These are phyloP conservation scores for Elsinoe ampelina DNA, from an alignment of 2,329 filamentous ascomycete genomes.

Conservation along the genomic window DNA sequence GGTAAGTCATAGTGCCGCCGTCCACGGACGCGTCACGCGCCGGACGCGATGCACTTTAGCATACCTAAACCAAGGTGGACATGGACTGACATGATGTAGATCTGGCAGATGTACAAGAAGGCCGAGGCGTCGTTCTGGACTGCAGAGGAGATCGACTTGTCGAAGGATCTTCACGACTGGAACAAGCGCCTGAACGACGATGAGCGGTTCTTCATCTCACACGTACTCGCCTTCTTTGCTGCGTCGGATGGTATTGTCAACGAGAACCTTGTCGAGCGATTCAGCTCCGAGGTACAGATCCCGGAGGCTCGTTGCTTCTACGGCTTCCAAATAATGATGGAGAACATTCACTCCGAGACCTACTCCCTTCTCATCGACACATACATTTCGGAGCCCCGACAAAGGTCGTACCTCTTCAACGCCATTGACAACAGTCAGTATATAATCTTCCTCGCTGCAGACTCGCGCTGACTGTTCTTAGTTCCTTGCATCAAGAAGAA, in stretches of 20 bases:
- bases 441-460: slow-evolving; percentile 14
- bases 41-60: slow-evolving; percentile 57
- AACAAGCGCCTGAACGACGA: slow-evolving; percentile 95
- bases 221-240: slow-evolving; percentile 97
- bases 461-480: slow-evolving; percentile 28
- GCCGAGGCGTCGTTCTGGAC: slow-evolving; percentile 99
- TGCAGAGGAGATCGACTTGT: slow-evolving; percentile 97
- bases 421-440: slow-evolving; percentile 90
- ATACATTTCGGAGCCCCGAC: slow-evolving; percentile 95
- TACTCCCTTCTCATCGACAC: slow-evolving; percentile 99
- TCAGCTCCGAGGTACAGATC: slow-evolving; percentile 93
- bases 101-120: slow-evolving; percentile 99
- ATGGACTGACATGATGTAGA: slow-evolving; percentile 48
- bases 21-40: slow-evolving; percentile 28
- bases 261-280: slow-evolving; percentile 96
- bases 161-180: slow-evolving; percentile 98
- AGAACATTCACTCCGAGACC: slow-evolving; percentile 99
- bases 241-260: slow-evolving; percentile 99
- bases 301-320: slow-evolving; percentile 99
- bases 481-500: slow-evolving; percentile 97
- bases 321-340: slow-evolving; percentile 99
- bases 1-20: slow-evolving; percentile 49
- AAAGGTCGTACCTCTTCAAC: slow-evolving; percentile 92
- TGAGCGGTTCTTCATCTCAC: slow-evolving; percentile 96
- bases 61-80: slow-evolving; percentile 18